These are phyloP conservation scores for Phytophthora tubulina DNA, from an alignment of 352 stramenopile genomes.

Conservation along the genomic window DNA sequence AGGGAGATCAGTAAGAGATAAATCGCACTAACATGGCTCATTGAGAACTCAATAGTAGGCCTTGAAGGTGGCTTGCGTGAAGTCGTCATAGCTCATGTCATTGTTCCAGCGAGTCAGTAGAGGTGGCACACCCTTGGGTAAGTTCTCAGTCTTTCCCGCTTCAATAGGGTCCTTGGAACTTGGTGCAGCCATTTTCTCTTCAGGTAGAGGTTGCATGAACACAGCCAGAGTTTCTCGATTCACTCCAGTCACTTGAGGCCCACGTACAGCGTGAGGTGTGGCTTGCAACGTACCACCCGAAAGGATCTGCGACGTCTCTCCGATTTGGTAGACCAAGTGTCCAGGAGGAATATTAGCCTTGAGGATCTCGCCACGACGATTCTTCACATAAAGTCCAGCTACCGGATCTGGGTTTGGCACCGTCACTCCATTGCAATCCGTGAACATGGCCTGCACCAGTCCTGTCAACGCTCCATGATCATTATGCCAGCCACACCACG, in stretches of 20 bases:
- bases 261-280: constrained; percentile 92
- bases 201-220: constrained; percentile 96
- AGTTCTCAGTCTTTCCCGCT: constrained; percentile 74
- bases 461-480: constrained; percentile 96
- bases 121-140: constrained; percentile 83
- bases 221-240: constrained; percentile 96
- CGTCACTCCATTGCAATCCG: constrained; percentile 72
- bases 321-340: constrained; percentile 95
- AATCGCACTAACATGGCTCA: neutral
- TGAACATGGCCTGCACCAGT: constrained; percentile 93
- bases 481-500: constrained; percentile 98
- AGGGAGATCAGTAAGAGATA: neutral
- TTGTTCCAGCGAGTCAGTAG: constrained; percentile 89
- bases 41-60: constrained; percentile 83
- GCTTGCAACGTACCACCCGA: constrained; percentile 93
- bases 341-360: constrained; percentile 89
- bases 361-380: constrained; percentile 88
- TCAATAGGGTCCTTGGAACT: constrained; percentile 39
- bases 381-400: constrained; percentile 95
- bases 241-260: constrained; percentile 73
- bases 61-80: constrained; percentile 91
- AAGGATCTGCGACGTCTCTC: constrained; percentile 96
- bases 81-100: constrained; percentile 93
- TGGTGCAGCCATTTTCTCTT: constrained; percentile 86
- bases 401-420: constrained; percentile 79